Base-by-base conservation (phyloP, 495 filamentous ascomycete species). In the Stereocaulon alpinum region DNA sequence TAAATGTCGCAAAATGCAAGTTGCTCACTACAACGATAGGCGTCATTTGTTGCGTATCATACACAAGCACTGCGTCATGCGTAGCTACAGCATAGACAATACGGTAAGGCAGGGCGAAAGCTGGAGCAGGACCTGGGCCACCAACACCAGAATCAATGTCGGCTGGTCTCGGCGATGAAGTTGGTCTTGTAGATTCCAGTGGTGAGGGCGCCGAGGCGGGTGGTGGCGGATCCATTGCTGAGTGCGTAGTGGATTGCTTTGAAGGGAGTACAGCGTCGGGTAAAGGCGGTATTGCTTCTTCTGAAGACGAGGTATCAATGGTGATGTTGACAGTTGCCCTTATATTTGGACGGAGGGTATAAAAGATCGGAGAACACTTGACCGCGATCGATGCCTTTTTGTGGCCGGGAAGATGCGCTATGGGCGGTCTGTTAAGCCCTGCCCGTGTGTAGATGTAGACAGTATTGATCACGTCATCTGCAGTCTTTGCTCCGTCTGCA, bases 351-450 rank as follows among this genome's bases (percentile, higher is more conserved):
- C 92, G 84, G 54, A 91, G 74, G 6, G 86, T 89, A 69, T 96
- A 99, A 63, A 86, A 84, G 2, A 96, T 72, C 0, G 94, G 91
- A 2, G 92, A 99, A 71, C 93, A 99, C 68, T 87, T 86, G 48
- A 99, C 88, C 4, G 89, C 94, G 14, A 99, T 88, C 2, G 94
- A 99, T 10, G 94, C 92, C 68, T 99, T 99, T 76, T 96, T 99
- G 66, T 96, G 92, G 2, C 93, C 94, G 0, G 94, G 94, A 34
- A 99, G 80, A 73, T 96, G 92, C n/a, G 94, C 90, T 59, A 99
- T 88, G 17, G 94, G 94, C 15, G 94, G 91, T 69, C 92, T 96
- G 71, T 95, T 97, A 65, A 99, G 87, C 14, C 94, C 94, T 18
- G 90, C 94, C 60, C 94, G 81, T 0, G 92, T 96, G 68, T 99